Evolutionary conservation across 1,139 yeast genomes (phyloP), one percentile per base, ranked within the genome.

Genomic region (Nematodospora anomalae): DNA sequence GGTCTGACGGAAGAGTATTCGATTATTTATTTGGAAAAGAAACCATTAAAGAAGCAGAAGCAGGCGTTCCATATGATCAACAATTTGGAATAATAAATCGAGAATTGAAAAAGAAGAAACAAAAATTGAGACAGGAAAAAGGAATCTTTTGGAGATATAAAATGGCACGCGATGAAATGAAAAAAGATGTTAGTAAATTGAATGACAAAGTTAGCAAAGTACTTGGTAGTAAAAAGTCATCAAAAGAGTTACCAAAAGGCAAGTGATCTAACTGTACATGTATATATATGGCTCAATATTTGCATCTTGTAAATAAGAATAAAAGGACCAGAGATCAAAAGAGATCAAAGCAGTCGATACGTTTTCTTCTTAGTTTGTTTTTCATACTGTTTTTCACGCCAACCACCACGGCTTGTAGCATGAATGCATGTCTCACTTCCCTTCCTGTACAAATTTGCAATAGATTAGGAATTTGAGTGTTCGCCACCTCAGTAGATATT

Each of bases 1-100:
- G 95, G 95, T 88, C 92, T 23, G 95, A 87, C 57, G 96, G 95
- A 6, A 70, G 95, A 41, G 84, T 87, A 2, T 83, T 82, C 60
- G 96, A 87, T 58, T 76, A 79, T 38, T 53, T 87, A 20, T 83
- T 87, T 51, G 94, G 95, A 22, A 82, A 84, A 51, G 95, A 86
- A 55, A 62, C 86, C 1, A 56, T 86, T 15, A 83, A 80, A 14
- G 84, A 76, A 41, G 89, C 94, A 3, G 92, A 85, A 57, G 80
- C 78, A 31, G 92, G 92, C 1, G 68, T 82, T 39, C 79, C 85
- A 3, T 81, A 83, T 49, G 90, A 84, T 49, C 72, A 67, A 44
- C 74, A 71, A 46, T 55, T 69, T 39, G 75, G 74, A 6, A 63
- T 68, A 8, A 53, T 71, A 32, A 62, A 64, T 45, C 50, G 62